A percentile compares a stretch with the other conserved stretches of the same genome.
phyloP scores from a whole-genome alignment of 2,329 filamentous ascomycete genomes.

The Colletotrichum sp. region DNA sequence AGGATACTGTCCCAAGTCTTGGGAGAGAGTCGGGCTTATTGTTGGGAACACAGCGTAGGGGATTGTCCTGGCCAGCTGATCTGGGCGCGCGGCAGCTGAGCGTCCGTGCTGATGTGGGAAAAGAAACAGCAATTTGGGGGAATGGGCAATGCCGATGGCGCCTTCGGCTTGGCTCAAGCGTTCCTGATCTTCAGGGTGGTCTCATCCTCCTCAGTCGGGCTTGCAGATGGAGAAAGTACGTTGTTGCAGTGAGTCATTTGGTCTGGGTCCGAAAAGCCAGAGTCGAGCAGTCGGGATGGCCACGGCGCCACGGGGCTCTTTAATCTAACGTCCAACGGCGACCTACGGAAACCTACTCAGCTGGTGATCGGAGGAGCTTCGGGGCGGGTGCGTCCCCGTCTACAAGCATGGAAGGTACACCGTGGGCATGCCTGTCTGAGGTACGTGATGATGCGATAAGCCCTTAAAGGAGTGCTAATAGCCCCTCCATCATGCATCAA shows the following conservation, averaged over 20 bases:
- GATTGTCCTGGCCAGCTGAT: neutral
- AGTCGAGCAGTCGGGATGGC: neutral
- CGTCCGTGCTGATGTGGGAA: constrained; percentile 8
- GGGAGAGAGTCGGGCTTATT: neutral
- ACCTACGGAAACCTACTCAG: neutral
- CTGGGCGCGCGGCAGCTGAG: neutral
- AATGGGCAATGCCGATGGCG: constrained; percentile 1
- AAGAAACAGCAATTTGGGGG: neutral
- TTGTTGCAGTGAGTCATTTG: constrained; percentile 4
- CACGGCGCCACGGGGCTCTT: neutral
- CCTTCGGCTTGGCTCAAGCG: neutral
- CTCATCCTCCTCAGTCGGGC: neutral
- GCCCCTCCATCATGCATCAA: neutral
- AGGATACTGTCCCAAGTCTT: neutral
- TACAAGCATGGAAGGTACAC: neutral
- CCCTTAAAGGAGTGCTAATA: neutral
- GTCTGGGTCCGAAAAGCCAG: neutral
- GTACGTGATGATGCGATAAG: neutral
- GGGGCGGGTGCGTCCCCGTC: neutral
- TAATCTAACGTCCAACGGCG: neutral
- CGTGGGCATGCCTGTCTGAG: neutral
- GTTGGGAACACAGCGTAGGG: neutral
- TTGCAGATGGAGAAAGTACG: neutral
- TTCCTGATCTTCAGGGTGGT: neutral
- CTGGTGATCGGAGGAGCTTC: neutral